Evolutionary conservation across 225 moss, liverwort and hornwort species (phyloP).

Genomic region (Thuidium tamariscinum): DNA sequence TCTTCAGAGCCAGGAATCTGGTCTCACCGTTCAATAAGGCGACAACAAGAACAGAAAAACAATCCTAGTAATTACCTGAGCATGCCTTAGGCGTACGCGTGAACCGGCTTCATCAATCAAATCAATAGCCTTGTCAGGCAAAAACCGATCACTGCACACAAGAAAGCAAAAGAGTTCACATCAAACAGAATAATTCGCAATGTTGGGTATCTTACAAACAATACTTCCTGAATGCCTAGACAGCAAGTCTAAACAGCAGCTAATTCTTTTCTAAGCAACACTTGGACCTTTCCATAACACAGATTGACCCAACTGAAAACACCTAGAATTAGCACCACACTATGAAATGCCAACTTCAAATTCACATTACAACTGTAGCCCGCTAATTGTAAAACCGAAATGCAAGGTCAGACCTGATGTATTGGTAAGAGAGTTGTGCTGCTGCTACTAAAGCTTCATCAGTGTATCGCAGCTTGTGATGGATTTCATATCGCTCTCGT

Average conservation of each 20-base stretch:
- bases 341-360: background rate
- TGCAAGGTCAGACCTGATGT: conserved; percentile 57
- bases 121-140: conserved; percentile 97
- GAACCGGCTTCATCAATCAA: conserved; percentile 97
- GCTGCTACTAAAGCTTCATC: conserved; percentile 89
- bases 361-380: background rate
- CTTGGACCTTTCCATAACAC: background rate
- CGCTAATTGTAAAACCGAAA: background rate
- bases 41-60: background rate
- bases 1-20: background rate
- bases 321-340: background rate
- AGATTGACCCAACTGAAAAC: background rate
- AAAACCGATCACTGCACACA: conserved; percentile 78
- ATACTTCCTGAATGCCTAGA: background rate
- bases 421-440: conserved; percentile 92
- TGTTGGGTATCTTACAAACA: background rate
- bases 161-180: background rate
- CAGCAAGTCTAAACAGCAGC: background rate
- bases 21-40: background rate
- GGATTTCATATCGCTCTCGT: conserved; percentile 93
- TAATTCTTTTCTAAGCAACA: background rate
- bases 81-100: conserved; percentile 83
- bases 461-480: conserved; percentile 94
- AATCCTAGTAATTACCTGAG: conserved; percentile 48
- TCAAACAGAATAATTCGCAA: background rate